Evolutionary conservation across 2,329 filamentous ascomycete species (phyloP).

Genomic region (Aspergillus alliaceus): DNA sequence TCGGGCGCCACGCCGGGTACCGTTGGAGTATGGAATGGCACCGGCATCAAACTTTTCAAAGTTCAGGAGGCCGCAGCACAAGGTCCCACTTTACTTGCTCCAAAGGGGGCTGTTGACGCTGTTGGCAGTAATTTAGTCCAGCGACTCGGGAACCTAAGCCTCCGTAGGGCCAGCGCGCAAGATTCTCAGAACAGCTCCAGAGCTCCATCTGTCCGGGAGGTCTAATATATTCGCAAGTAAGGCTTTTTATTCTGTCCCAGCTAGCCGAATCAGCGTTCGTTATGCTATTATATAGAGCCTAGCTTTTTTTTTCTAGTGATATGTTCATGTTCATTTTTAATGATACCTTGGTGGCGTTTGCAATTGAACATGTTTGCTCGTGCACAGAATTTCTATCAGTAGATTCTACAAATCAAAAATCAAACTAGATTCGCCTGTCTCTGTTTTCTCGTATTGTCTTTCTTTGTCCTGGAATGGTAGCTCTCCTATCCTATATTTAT

Average conservation of each 20-base stretch:
- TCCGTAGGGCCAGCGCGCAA: slow-evolving; percentile 45
- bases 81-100: slow-evolving; percentile 78
- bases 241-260: not conserved
- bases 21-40: slow-evolving; percentile 92
- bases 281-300: slow-evolving; percentile 6
- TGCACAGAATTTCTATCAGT: not conserved
- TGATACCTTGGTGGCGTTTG: slow-evolving; percentile 21
- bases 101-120: slow-evolving; percentile 87
- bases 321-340: slow-evolving; percentile 12
- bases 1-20: slow-evolving; percentile 67
- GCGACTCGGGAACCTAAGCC: slow-evolving; percentile 77
- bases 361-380: slow-evolving; percentile 3
- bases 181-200: slow-evolving; percentile 30
- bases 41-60: slow-evolving; percentile 80
- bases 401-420: too few species aligned
- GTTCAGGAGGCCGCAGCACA: slow-evolving; percentile 81
- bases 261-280: not conserved
- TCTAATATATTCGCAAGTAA: slow-evolving; percentile 27
- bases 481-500: not conserved
- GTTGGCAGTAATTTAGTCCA: slow-evolving; percentile 88
- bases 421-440: not conserved
- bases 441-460: not conserved
- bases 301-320: slow-evolving; percentile 12
- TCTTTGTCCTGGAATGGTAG: not conserved
- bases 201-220: slow-evolving; percentile 37